Base-by-base conservation (phyloP, 2,329 filamentous ascomycete genomes). In the Trichophyton verrucosum region DNA sequence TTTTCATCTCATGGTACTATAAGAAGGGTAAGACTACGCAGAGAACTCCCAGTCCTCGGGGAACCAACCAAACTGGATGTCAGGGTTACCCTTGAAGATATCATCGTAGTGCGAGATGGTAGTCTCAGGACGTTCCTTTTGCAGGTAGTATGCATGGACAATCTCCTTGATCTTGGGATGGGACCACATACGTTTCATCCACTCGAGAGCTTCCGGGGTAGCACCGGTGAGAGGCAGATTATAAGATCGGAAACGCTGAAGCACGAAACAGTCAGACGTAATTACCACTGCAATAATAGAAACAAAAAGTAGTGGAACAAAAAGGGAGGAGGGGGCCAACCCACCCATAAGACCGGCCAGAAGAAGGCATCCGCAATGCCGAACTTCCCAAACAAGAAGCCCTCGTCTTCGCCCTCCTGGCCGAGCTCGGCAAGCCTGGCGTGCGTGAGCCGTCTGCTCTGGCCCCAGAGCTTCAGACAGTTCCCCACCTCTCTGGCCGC, bases 301-400 rank as follows among this genome's bases (percentile, higher is more conserved):
- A 17, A 2, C 8, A n/a, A 56, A 57, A 38, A 27, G 27, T 47
- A 58, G 20, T 20, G 20, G 20, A 20, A 20, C 20, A 61, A 22
- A 2, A 56, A 46, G 44, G 20, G 6, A 20, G 20, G 5, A 46
- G 36, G 36, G 42, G 27, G 27, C 1, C 7, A 60, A 60, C 64
- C 22, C 62, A 74, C 72, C 72, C 71, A 74, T 61, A 74, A 66
- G 44, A 74, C 65, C 1, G 71, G 72, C 73, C 72, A 74, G 59
- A 70, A 75, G 56, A 74, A 73, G 0, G 72, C 67, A 69, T 75
- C 73, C 4, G 68, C 72, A 62, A 74, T 73, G 49, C 71, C 69
- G 62, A 74, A 74, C 20, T 62, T 62, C 1, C 73, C 72, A 65
- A 70, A 74, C 64, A 74, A 62, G 61, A 73, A 74, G 1, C 69